Evolutionary conservation across 495 filamentous ascomycete genomes (phyloP).

Genomic region (Neurospora sublineolata): DNA sequence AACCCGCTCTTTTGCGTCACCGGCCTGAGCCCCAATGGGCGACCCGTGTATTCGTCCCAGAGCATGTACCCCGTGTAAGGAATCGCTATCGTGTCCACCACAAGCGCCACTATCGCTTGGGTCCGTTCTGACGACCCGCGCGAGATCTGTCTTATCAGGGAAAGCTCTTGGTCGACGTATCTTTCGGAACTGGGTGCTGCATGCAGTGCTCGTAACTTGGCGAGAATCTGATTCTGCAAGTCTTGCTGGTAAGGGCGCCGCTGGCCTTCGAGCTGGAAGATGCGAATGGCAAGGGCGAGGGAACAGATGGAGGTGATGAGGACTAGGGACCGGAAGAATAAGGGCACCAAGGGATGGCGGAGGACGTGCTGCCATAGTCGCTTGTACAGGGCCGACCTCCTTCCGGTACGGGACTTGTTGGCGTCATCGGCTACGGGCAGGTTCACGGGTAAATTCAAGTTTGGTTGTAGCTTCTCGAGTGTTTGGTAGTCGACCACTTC

Average conservation of each 20-base stretch:
- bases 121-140: conserved; percentile 42
- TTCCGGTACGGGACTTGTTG: conserved; percentile 2
- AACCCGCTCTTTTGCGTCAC: conserved; percentile 76
- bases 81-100: conserved; percentile 79
- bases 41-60: conserved; percentile 90
- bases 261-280: conserved; percentile 47
- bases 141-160: neutral
- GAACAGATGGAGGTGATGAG: conserved; percentile 72
- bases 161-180: neutral
- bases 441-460: conserved; percentile 29
- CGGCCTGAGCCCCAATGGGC: conserved; percentile 77
- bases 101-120: conserved; percentile 79
- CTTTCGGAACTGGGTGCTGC: neutral
- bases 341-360: conserved; percentile 72
- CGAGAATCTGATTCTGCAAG: conserved; percentile 6
- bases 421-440: conserved; percentile 9
- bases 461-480: conserved; percentile 38
- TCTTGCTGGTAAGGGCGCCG: conserved; percentile 12
- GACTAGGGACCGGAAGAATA: conserved; percentile 72
- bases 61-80: conserved; percentile 89
- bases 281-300: conserved; percentile 65
- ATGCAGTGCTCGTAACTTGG: neutral
- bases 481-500: conserved; percentile 31
- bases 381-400: conserved; percentile 26
- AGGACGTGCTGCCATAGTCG: conserved; percentile 43